phyloP scores from a whole-genome alignment of 2,329 filamentous ascomycete species.

The Calonectria fujianensis region DNA sequence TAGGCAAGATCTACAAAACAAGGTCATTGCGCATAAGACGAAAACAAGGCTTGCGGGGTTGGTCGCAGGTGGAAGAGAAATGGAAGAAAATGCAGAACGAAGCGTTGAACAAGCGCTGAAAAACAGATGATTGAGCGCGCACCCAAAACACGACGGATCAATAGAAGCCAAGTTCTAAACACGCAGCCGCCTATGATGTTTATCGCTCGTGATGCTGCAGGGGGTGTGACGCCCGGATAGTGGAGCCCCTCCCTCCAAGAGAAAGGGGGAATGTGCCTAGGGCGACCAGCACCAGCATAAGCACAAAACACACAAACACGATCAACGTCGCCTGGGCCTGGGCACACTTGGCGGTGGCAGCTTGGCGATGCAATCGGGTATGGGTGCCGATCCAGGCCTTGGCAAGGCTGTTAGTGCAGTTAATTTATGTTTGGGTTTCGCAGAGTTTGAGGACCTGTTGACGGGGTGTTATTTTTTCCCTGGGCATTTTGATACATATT shows the following conservation, averaged over 20 bases:
- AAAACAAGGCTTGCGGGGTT: conserved; percentile 6
- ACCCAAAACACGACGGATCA: not conserved
- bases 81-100: not conserved
- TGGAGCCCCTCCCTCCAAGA: not conserved
- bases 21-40: conserved; percentile 14
- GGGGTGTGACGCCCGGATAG: conserved; percentile 30
- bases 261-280: conserved; percentile 14
- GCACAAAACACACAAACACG: not conserved
- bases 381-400: conserved; percentile 54
- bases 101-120: not conserved
- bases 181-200: not conserved
- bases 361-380: conserved; percentile 52
- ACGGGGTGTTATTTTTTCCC: not conserved
- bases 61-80: not conserved
- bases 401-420: conserved; percentile 45
- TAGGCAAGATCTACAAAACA: conserved; percentile 23
- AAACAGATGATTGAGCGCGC: not conserved
- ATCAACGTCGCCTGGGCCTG: not conserved
- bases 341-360: conserved; percentile 47
- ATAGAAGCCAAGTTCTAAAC: not conserved
- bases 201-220: conserved; percentile 29
- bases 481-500: conserved; percentile 1
- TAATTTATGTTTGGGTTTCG: conserved; percentile 23
- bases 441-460: conserved; percentile 5
- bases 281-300: not conserved